phyloP scores from a whole-genome alignment of 352 stramenopile genomes.

The Phytophthora sansomeana region DNA sequence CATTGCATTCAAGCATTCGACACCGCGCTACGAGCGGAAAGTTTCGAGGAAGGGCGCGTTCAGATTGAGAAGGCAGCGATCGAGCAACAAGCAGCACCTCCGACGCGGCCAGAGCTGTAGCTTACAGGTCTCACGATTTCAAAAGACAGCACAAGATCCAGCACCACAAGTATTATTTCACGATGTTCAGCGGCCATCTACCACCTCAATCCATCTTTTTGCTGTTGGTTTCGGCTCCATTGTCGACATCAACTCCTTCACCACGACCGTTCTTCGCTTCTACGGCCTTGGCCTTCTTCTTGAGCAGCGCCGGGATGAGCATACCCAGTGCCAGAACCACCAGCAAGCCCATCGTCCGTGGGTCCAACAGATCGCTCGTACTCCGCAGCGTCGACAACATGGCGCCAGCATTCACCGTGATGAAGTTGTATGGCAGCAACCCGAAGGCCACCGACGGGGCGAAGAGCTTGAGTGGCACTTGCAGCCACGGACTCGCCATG shows the following conservation, averaged over 20 bases:
- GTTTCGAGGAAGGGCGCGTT: background rate
- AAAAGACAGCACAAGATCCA: background rate
- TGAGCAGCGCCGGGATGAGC: slow-evolving; percentile 73
- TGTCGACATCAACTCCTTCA: background rate
- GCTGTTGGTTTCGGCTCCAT: slow-evolving; percentile 4
- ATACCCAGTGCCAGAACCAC: slow-evolving; percentile 67
- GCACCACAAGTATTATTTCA: slow-evolving; percentile 3
- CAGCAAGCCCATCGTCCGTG: slow-evolving; percentile 62
- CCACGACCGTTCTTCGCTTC: slow-evolving; percentile 8
- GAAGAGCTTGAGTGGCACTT: slow-evolving; percentile 75
- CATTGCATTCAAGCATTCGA: slow-evolving; percentile 36
- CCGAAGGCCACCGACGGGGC: slow-evolving; percentile 69
- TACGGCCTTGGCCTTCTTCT: slow-evolving; percentile 38
- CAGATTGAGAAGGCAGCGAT: background rate
- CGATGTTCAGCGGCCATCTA: slow-evolving; percentile 3
- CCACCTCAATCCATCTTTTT: slow-evolving; percentile 35
- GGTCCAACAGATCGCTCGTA: slow-evolving; percentile 73
- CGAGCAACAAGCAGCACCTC: background rate
- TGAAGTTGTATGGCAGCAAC: slow-evolving; percentile 86
- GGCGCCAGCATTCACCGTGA: slow-evolving; percentile 78
- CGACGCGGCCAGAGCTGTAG: background rate
- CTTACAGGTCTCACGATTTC: too few relatives aligned
- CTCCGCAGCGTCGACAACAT: slow-evolving; percentile 78
- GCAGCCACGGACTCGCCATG: slow-evolving; percentile 78
- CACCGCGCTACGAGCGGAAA: slow-evolving; percentile 7